Conservation (phyloP, 2,329 filamentous ascomycete species). For the Drechslerella dactyloides region DNA sequence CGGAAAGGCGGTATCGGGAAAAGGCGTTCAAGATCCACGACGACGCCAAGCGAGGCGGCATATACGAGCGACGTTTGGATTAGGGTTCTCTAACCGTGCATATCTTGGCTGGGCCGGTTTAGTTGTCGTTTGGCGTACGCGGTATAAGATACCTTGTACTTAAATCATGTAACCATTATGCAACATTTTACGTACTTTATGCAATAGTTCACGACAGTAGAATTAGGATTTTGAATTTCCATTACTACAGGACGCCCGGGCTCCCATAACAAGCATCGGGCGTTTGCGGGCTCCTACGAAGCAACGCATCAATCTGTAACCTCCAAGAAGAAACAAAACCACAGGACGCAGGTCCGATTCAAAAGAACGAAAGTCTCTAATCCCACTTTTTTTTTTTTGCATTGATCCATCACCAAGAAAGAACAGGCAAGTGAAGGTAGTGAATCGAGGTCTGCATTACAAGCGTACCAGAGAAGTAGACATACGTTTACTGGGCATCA, state of each 20-base stretch:
- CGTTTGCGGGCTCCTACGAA: constrained; percentile 5
- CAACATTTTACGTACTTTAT: neutral
- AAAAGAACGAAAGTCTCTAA: constrained; percentile 27
- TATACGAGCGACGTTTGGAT: constrained; percentile 24
- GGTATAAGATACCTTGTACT: too few relatives aligned
- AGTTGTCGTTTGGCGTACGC: too few relatives aligned
- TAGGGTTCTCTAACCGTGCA: too few relatives aligned
- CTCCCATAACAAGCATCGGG: neutral
- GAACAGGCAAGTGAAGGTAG: constrained; percentile 3
- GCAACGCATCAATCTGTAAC: constrained; percentile 9
- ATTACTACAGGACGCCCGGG: constrained; percentile 22
- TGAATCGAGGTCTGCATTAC: constrained; percentile 7
- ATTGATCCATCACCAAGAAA: constrained; percentile 3
- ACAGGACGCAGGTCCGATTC: constrained; percentile 22
- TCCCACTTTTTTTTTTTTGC: constrained; percentile 3
- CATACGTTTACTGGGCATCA: constrained; percentile 21
- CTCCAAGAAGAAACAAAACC: constrained; percentile 12
- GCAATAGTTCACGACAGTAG: constrained; percentile 4
- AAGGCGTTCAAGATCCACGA: constrained; percentile 75
- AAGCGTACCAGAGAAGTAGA: neutral
- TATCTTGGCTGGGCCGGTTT: too few relatives aligned
- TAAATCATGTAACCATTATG: too few relatives aligned
- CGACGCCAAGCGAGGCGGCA: constrained; percentile 76
- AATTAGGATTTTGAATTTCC: constrained; percentile 25
- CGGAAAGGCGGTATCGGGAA: constrained; percentile 68